Evolutionary conservation across 768 basidiomycete genomes (phyloP), one percentile per base, ranked within the genome.

Genomic region (Tricholoma furcatifolium): DNA sequence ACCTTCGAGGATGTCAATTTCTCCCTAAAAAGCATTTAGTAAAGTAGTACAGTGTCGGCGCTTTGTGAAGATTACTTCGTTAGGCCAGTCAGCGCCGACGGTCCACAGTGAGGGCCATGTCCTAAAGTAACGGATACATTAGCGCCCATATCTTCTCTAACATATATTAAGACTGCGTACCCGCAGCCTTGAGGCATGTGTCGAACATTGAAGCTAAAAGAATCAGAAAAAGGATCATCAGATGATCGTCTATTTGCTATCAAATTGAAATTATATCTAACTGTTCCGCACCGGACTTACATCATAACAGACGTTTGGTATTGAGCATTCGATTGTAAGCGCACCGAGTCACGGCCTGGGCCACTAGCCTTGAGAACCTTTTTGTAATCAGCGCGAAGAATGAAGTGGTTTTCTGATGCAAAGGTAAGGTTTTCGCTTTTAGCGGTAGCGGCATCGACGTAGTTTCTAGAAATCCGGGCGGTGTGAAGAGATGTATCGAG

Each of bases 51-150:
- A 9, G 35, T 43, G 11, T 24, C 10, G 4, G 15, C 36, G n/a
- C 6, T 3, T 40, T 20, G n/a, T 24, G n/a, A 39, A 15, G 23
- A 41, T 27, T 65, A 65, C 80, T 62, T 60, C 55, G 46, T 69
- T 64, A 3, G 81, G 82, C 81, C 80, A 84, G 55, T 72, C 61
- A 4, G 58, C 62, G 11, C 72, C 77, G n/a, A 72, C 78, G 8
- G 80, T 81, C 80, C 81, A 82, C 40, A 77, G 61, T 4, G 83
- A 80, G 3, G 82, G 82, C 82, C 81, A 73, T 10, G 71, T 73
- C 6, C 71, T 72, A 35, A 20, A 11, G 36, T 41, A 18, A 46
- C n/a, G n/a, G n/a, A n/a, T n/a, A n/a, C n/a, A 36, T 23, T 4
- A 38, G 4, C 12, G 18, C 53, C 24, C 12, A 30, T 8, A 32